These are phyloP conservation scores for Tulasnella sp. DNA, from an alignment of 768 basidiomycete species.

Conservation along the genomic window DNA sequence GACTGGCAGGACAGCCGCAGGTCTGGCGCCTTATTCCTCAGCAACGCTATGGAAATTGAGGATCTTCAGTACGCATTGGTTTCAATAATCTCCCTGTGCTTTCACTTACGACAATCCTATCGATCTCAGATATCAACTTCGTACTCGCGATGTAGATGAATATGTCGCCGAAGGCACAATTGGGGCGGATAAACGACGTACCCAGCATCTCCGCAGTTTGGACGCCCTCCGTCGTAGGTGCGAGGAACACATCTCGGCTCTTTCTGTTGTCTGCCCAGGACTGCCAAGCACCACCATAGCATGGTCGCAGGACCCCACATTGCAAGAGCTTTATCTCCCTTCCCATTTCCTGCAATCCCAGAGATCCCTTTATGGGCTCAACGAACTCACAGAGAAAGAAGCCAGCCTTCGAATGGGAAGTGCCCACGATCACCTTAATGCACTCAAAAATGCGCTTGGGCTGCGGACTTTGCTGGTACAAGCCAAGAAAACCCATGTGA, in stretches of 20 bases:
- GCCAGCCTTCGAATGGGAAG: neutral
- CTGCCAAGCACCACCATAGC: neutral
- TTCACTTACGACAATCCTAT: no score
- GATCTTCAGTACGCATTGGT: neutral
- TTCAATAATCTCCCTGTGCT: neutral
- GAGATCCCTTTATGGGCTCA: no score
- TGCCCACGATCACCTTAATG: neutral
- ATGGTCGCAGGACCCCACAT: neutral
- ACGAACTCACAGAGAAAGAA: neutral
- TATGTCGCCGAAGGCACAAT: neutral
- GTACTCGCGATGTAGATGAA: neutral
- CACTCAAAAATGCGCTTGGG: neutral
- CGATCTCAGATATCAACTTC: neutral
- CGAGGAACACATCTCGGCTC: neutral
- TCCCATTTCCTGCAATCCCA: neutral
- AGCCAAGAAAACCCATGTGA: neutral
- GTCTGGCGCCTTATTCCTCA: neutral
- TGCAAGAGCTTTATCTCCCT: neutral
- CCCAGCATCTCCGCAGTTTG: slow-evolving; percentile 3
- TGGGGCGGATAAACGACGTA: neutral
- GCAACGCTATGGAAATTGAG: neutral
- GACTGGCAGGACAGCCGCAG: neutral
- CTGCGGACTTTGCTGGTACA: neutral
- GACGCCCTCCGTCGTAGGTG: neutral
- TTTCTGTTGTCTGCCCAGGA: neutral